Conservation (phyloP, 768 basidiomycete genomes). For the Cubamyces lactineus region DNA sequence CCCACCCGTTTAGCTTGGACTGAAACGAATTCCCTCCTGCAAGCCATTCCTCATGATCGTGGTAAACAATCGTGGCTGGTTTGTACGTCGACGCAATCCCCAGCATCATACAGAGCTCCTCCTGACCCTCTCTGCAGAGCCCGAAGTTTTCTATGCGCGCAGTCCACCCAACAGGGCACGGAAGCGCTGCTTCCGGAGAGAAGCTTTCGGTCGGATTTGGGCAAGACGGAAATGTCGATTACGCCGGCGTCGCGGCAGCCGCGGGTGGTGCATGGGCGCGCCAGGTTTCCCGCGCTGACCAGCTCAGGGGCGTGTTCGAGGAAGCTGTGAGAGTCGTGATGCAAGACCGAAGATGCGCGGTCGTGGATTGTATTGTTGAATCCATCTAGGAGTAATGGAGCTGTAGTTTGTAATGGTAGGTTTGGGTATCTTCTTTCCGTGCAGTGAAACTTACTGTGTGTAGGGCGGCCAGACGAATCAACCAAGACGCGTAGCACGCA, state of each 20-base stretch:
- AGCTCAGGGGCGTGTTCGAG: slow-evolving; percentile 38
- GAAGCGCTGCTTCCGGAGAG: slow-evolving; percentile 45
- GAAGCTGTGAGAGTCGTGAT: slow-evolving; percentile 61
- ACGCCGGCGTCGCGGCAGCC: slow-evolving; percentile 62
- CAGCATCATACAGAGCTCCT: neutral
- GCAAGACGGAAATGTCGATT: slow-evolving; percentile 59
- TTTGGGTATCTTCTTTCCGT: no score
- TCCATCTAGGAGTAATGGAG: slow-evolving; percentile 20
- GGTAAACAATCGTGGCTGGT: slow-evolving; percentile 75
- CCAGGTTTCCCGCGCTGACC: slow-evolving; percentile 34
- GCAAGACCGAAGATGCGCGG: slow-evolving; percentile 62
- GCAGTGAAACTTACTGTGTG: no score
- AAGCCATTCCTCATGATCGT: slow-evolving; percentile 62
- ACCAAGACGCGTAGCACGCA: no score
- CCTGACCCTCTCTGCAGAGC: slow-evolving; percentile 40
- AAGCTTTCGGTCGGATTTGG: slow-evolving; percentile 68
- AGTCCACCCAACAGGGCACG: slow-evolving; percentile 61
- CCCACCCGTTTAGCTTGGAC: neutral
- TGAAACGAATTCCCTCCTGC: neutral
- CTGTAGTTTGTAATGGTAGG: no score
- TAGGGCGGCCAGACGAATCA: no score
- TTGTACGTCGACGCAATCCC: slow-evolving; percentile 37
- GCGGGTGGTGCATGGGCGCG: slow-evolving; percentile 73
- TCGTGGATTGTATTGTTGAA: slow-evolving; percentile 57
- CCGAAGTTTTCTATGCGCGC: slow-evolving; percentile 67